Base-by-base conservation (phyloP, 2,329 filamentous ascomycete genomes). In the Chrysosphaeria jannelii region DNA sequence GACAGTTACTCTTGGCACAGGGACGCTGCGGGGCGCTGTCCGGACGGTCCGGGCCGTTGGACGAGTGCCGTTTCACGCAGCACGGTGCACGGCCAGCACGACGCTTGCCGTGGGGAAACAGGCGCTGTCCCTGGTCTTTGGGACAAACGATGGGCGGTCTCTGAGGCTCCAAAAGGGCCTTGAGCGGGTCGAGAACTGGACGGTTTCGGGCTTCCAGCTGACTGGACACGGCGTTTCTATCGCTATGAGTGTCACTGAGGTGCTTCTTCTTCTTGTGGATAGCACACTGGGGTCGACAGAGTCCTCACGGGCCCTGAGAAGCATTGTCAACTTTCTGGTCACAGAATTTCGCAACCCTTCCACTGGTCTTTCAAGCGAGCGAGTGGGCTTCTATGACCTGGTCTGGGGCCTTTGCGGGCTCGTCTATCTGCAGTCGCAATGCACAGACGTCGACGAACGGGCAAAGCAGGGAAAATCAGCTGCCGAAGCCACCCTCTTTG, bases 231-330 rank as follows among this genome's bases (percentile, higher is more conserved):
- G 32, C 18, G 24, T 29, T 17, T 26, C 27, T 6, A 26, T 31
- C 11, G 25, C 30, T 10, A 21, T 32, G 6, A 52, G 62, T 23
- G 38, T 58, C 5, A 59, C 59, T 0, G 57, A 63, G 28, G 41
- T 64, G 15, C 40, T 64, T 1, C 43, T 69, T 6, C 51, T 51
- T 3, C 53, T 56, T 1, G 42, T 70, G 12, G 63, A 70, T 34
- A 56, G 62, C 30, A 53, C 68, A 19, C 56, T 69, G 14, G 64
- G 64, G 9, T 64, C 59, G 3, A 69, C 64, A n/a, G 64, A 70
- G 36, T 66, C 62, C 3, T 68, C 63, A 2, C 46, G 62, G 19
- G 63, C 64, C 8, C 64, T 69, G 28, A 59, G 62, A 3, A 63
- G 60, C 36, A 68, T 70, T 34, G 52, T 69, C 31, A 57, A 57